Base-by-base conservation (phyloP, 148 eudicot genomes). In the Diospyros kaki region DNA sequence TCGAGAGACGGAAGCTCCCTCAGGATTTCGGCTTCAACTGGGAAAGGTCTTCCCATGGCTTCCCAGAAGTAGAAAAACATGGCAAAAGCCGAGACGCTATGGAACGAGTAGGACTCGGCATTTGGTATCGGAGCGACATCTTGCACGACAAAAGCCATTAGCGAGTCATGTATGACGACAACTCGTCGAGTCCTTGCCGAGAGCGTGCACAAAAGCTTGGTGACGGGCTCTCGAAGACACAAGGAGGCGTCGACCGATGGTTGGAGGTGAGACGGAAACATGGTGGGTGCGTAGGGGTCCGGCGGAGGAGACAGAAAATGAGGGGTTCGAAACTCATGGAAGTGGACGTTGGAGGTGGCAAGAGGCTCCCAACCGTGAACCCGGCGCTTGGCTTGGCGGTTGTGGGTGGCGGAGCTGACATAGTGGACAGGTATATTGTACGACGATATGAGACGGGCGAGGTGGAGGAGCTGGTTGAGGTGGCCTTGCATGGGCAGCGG, bases 391-490 rank as follows among this genome's bases (percentile, higher is more conserved):
- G 68, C 68, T 58, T 68, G 74, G 74, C 58, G 74, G 61, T 41
- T n/a, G 53, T 68, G 73, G 54, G 17, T 13, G n/a, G 79, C 4
- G 43, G 61, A 46, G 68, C 58, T 52, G 13, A 76, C 52, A 3
- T 76, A 76, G 61, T 76, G 73, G 74, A 61, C 58, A 1, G 74
- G 79, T 40, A 76, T 60, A 61, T 69, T 11, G 39, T 76, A 76
- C 58, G 74, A 46, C 18, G 79, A 69, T 58, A 76, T 5, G 45
- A 76, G 79, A 61, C 79, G 79, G 68, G 67, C 69, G 59, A 76
- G 79, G 68, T 76, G 79, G 74, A 76, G 79, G 69, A 76, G 79
- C 58, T 76, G 79, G 79, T 76, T 76, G 61, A 76, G 79, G 43
- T 76, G 79, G 73, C 79, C 79, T 76, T 76, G 79, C 8, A 67